Percentiles rank a stretch among this genome's conserved stretches.
These are phyloP conservation scores for Barnettozyma pratensis DNA, from an alignment of 805 yeast genomes.

Conservation along the genomic window DNA sequence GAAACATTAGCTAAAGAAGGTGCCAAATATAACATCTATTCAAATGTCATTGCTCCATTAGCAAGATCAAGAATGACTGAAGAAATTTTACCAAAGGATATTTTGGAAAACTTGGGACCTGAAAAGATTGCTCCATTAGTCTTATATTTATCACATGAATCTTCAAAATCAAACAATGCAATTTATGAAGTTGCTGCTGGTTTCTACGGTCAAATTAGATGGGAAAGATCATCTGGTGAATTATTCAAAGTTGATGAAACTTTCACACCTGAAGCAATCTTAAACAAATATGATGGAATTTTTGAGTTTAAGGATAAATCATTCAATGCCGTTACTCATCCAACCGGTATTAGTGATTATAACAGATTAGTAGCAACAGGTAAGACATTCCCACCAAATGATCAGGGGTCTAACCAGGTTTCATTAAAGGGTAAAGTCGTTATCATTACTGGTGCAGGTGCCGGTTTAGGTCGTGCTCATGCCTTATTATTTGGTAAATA, in stretches of 20 bases:
- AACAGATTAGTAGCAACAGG: conserved; percentile 49
- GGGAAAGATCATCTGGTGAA: conserved; percentile 91
- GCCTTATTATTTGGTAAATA: conserved; percentile 80
- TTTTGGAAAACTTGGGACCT: conserved; percentile 75
- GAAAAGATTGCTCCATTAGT: conserved; percentile 92
- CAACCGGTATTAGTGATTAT: conserved; percentile 70
- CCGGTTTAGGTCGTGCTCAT: conserved; percentile 90
- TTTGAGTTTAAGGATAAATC: conserved; percentile 54
- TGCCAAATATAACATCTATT: conserved; percentile 70
- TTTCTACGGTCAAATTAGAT: conserved; percentile 81
- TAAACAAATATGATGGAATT: conserved; percentile 59
- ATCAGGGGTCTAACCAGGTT: conserved; percentile 51
- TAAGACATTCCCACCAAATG: conserved; percentile 46
- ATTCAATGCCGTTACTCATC: conserved; percentile 57
- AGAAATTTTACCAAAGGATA: conserved; percentile 76
- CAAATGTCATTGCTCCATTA: conserved; percentile 87
- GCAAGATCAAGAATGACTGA: conserved; percentile 98
- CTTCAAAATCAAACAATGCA: conserved; percentile 59
- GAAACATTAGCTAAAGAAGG: conserved; percentile 97
- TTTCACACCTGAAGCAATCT: conserved; percentile 82
- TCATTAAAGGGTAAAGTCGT: conserved; percentile 81
- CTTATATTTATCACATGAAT: conserved; percentile 68
- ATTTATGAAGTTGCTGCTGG: conserved; percentile 95
- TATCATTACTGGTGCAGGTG: conserved; percentile 91
- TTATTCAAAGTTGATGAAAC: conserved; percentile 71